Percentiles rank a stretch among this genome's conserved stretches.
phyloP scores from a whole-genome alignment of 2,329 filamentous ascomycete genomes.

The Arthrobotrys entomopaga region DNA sequence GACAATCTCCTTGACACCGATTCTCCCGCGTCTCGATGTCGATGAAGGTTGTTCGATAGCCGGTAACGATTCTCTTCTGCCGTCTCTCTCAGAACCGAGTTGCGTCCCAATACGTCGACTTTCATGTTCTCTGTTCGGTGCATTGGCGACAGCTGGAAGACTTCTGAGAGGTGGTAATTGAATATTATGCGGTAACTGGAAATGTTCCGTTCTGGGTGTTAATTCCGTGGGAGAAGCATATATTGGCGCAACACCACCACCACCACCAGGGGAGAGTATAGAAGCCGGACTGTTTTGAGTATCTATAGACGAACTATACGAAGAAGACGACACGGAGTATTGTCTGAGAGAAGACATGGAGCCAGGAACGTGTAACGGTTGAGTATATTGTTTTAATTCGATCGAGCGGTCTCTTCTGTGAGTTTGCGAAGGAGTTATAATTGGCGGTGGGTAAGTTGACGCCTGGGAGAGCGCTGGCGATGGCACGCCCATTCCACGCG shows the following conservation, averaged over 20 bases:
- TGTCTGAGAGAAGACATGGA: constrained; percentile 48
- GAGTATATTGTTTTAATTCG: constrained; percentile 30
- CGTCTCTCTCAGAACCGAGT: constrained; percentile 19
- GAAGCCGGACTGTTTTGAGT: constrained; percentile 44
- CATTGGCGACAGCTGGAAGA: constrained; percentile 15
- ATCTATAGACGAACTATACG: constrained; percentile 47
- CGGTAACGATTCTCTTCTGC: constrained; percentile 2
- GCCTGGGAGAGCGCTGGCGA: constrained; percentile 21
- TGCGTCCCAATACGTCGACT: constrained; percentile 28
- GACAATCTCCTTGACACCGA: constrained; percentile 51
- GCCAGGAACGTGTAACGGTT: constrained; percentile 20
- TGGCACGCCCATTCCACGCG: constrained; percentile 37
- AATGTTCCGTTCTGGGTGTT: constrained; percentile 45
- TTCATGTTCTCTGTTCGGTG: constrained; percentile 45
- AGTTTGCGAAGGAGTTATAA: constrained; percentile 18
- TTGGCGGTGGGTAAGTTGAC: constrained; percentile 34
- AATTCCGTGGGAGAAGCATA: constrained; percentile 51
- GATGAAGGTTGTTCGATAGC: constrained; percentile 19
- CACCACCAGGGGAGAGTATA: constrained; percentile 46
- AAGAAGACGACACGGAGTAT: constrained; percentile 47
- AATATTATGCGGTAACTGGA: constrained; percentile 18
- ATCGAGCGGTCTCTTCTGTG: constrained; percentile 46
- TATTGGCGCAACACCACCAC: constrained; percentile 43
- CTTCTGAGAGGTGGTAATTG: constrained; percentile 35
- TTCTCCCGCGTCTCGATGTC: constrained; percentile 38